Evolutionary conservation across 2,329 filamentous ascomycete species (phyloP).

Genomic region (Chaetothyriales sp.): DNA sequence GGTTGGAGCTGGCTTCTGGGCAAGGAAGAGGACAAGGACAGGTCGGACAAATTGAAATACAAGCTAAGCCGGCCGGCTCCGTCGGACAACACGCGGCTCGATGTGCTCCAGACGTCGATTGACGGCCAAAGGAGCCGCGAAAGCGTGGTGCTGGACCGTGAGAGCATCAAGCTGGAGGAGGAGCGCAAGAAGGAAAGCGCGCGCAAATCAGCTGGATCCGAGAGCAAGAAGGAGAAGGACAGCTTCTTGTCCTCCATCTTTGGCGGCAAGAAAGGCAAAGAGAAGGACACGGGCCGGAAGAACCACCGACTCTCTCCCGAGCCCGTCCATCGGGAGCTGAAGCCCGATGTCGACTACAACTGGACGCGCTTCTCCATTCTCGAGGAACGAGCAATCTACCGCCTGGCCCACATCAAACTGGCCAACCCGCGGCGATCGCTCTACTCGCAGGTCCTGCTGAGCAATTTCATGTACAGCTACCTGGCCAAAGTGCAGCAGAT

Average conservation of each 20-base stretch:
- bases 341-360: constrained; percentile 84
- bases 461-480: constrained; percentile 99
- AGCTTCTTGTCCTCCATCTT: constrained; percentile 91
- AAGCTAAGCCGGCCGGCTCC: constrained; percentile 40
- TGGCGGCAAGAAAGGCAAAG: constrained; percentile 70
- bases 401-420: constrained; percentile 97
- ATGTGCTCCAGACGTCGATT: constrained; percentile 76
- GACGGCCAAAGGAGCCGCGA: constrained; percentile 61
- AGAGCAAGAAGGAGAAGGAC: constrained; percentile 77
- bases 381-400: constrained; percentile 92
- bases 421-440: constrained; percentile 89
- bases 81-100: constrained; percentile 64
- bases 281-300: constrained; percentile 62
- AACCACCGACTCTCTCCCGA: constrained; percentile 67
- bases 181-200: constrained; percentile 63
- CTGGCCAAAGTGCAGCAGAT: constrained; percentile 97
- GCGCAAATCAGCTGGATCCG: constrained; percentile 54
- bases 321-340: constrained; percentile 56
- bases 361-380: constrained; percentile 93
- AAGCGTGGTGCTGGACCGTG: constrained; percentile 69
- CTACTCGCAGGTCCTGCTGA: constrained; percentile 87
- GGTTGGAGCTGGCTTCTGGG: constrained; percentile 65
- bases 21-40: constrained; percentile 51
- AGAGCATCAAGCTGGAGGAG: constrained; percentile 56
- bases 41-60: constrained; percentile 52